These are phyloP conservation scores for Glycine soja DNA, from an alignment of 306 rosid species.

Conservation along the genomic window DNA sequence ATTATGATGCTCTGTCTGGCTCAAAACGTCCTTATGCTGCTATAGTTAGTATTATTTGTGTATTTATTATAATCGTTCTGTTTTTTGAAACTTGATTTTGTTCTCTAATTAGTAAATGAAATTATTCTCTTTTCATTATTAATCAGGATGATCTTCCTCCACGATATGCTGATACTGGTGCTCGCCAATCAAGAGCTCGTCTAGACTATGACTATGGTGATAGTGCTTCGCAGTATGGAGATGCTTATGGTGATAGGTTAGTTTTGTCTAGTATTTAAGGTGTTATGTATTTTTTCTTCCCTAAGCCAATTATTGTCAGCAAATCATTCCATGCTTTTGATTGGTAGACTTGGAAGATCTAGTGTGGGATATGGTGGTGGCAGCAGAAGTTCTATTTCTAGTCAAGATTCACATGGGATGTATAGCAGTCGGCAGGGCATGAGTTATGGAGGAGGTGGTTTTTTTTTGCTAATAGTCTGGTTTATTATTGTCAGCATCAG, in stretches of 20 bases:
- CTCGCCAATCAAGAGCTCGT: constrained; percentile 90
- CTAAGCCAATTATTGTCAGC: not conserved
- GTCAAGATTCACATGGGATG: constrained; percentile 81
- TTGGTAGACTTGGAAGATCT: constrained; percentile 76
- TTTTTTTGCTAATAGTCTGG: constrained; percentile 23
- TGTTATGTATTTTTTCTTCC: not conserved
- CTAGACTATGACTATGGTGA: constrained; percentile 86
- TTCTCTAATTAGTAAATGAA: constrained; percentile 15
- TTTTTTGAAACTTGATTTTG: not conserved
- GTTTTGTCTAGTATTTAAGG: constrained; percentile 24
- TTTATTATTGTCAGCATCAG: constrained; percentile 23
- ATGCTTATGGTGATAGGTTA: constrained; percentile 88
- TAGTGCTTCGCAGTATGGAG: constrained; percentile 86
- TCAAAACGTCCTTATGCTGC: constrained; percentile 90
- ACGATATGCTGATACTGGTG: constrained; percentile 72
- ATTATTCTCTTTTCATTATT: not conserved
- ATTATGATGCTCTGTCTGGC: constrained; percentile 82
- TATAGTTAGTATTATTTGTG: constrained; percentile 58
- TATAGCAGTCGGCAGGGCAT: constrained; percentile 81
- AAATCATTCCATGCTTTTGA: constrained; percentile 25
- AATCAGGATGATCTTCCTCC: constrained; percentile 87
- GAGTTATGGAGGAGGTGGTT: constrained; percentile 70
- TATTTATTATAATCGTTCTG: not conserved
- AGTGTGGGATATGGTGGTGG: constrained; percentile 78
- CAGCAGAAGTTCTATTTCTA: constrained; percentile 74